Conservation (phyloP, 306 rosid genomes). For the Rosa persica region DNA sequence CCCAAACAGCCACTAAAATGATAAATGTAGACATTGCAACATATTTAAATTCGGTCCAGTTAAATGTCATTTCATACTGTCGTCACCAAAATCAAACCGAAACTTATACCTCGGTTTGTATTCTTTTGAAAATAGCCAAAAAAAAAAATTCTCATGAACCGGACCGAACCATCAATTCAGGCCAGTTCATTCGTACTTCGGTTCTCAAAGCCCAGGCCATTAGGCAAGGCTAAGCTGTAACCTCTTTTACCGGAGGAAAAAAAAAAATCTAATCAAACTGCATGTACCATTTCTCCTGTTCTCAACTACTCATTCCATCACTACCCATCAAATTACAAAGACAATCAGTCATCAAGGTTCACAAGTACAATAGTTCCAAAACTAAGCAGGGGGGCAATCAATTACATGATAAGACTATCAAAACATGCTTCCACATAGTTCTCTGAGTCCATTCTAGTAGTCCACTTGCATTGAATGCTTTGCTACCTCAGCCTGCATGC, state of each 20-base stretch:
- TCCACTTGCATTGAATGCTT: constrained; percentile 53
- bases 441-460: constrained; percentile 33
- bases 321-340: background rate
- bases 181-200: background rate
- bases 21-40: too few relatives aligned
- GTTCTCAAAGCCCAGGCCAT: background rate
- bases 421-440: background rate
- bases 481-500: constrained; percentile 62
- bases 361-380: background rate
- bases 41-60: too few relatives aligned
- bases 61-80: too few relatives aligned
- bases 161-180: background rate
- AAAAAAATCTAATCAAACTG: background rate
- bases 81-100: too few relatives aligned
- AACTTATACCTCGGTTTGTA: too few relatives aligned
- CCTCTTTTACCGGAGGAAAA: background rate
- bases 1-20: too few relatives aligned
- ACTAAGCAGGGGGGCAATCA: background rate
- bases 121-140: too few relatives aligned
- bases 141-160: background rate
- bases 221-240: background rate
- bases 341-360: background rate
- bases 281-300: background rate
- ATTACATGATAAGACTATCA: background rate
- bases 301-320: background rate